Evolutionary conservation across 257 asterid genomes (phyloP), one percentile per base, ranked within the genome.

Genomic region (Parsonsia alboflavescens): DNA sequence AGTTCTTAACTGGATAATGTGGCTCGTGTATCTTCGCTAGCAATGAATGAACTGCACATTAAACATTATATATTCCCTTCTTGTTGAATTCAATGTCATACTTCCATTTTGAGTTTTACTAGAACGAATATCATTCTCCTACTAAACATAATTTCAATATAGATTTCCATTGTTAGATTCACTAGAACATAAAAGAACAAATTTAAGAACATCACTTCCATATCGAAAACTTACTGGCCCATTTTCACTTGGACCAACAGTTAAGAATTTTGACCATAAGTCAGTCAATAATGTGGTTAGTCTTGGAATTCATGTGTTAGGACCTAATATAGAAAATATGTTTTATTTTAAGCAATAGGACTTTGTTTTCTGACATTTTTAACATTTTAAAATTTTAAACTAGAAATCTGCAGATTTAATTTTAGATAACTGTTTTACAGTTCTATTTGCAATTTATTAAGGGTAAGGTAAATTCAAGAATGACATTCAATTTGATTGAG

Each of bases 51-150:
- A 56, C 16, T 73, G 30, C 30, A 48, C 42, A 10, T 49, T 42
- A n/a, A 24, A 7, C 39, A 42, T 46, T 45, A 26, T 17, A 50
- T 7, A 19, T 6, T 53, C 30, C 6, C 26, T 67, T 12, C 17
- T 19, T 42, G 15, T 8, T 19, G 45, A 54, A 2, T 45, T 69
- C 19, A 41, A 33, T 68, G 42, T 26, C 16, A 28, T 67, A 61
- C 42, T 65, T 48, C 46, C 53, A 72, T 64, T 54, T 45, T 82
- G 30, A 73, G 52, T 65, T 65, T 15, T 33, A 33, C 24, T 24
- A 6, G 28, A 64, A 64, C 17, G 70, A 33, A 8, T 66, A 30
- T n/a, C 50, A 67, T n/a, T 42, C 42, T 66, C 28, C 41, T 17
- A 12, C 19, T 42, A 59, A 59, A 42, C 36, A 57, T 54, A 7